Evolutionary conservation across 2,329 filamentous ascomycete species (phyloP), one percentile per base, ranked within the genome.

Genomic region (Aspergillus piperis): DNA sequence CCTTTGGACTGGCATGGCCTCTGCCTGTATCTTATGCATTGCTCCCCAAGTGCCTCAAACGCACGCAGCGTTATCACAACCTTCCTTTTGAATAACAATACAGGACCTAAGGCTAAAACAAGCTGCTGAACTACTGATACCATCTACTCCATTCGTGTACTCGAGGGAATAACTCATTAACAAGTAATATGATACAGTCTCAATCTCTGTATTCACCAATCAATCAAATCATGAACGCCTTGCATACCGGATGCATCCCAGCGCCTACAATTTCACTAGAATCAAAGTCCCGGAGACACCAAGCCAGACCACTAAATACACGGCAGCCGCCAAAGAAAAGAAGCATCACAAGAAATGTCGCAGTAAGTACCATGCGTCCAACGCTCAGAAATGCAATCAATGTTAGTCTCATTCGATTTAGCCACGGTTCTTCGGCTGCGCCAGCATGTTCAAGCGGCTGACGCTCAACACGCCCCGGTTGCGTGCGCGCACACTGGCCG

Each of bases 361-460:
- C 36, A 38, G 54, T 44, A 44, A 53, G 23, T 48, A 36, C 52
- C 36, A 54, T 41, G 47, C 41, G 11, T 42, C 19, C 47, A 60
- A 62, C 49, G 58, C 58, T 62, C 42, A 57, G 47, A 57, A 64
- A 64, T 62, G 60, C 52, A 62, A 60, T 21, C 32, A 36, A 15
- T 36, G 32, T 36, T 15, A 36, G 32, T 5, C 10, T 21, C 39
- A 36, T 52, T 19, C 11, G 2, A 52, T 36, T 51, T 65, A 77
- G 60, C 67, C 59, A 27, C 76, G 75, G 41, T 72, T 66, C 70
- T 81, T 82, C 2, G 80, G 80, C 59, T 76, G 76, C 15, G 78
- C 71, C 36, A 82, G 73, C 75, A 81, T 75, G 61, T 82, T 81
- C 67, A 82, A 67, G 27, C 80, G 77, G 61, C 77, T 80, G 65